phyloP scores from a whole-genome alignment of 148 eudicot species.

The Spergularia bocconei region DNA sequence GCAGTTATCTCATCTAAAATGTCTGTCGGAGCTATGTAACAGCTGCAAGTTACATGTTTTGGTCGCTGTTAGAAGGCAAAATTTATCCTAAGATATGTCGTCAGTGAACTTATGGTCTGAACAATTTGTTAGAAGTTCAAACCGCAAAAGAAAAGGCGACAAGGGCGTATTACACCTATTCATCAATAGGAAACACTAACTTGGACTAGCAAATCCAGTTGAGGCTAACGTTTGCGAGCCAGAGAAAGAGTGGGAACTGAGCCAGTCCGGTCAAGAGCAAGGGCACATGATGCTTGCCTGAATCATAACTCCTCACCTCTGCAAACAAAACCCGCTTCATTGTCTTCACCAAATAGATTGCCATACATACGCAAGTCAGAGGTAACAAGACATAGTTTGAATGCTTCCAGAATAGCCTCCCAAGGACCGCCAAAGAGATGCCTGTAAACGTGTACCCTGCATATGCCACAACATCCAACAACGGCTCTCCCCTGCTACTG shows the following conservation, averaged over 20 bases:
- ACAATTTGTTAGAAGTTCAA: background rate
- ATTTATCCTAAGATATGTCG: background rate
- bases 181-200: background rate
- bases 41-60: too few relatives aligned
- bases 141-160: background rate
- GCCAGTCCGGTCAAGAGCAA: slow-evolving; percentile 69
- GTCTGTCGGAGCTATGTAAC: too few relatives aligned
- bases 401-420: slow-evolving; percentile 45
- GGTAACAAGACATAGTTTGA: slow-evolving; percentile 59
- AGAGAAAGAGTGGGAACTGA: slow-evolving; percentile 71
- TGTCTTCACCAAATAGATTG: slow-evolving; percentile 69
- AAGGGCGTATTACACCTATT: slow-evolving; percentile 12
- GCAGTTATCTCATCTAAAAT: too few relatives aligned
- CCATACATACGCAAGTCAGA: slow-evolving; percentile 73
- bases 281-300: slow-evolving; percentile 63
- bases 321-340: slow-evolving; percentile 78
- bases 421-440: slow-evolving; percentile 52
- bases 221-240: slow-evolving; percentile 67
- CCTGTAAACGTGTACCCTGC: slow-evolving; percentile 76
- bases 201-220: slow-evolving; percentile 51
- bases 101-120: background rate
- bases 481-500: slow-evolving; percentile 66
- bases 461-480: slow-evolving; percentile 70
- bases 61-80: too few relatives aligned
- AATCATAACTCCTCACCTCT: slow-evolving; percentile 66